These are phyloP conservation scores for Sugiyamaella chiloensis DNA, from an alignment of 805 yeast species.

Conservation along the genomic window DNA sequence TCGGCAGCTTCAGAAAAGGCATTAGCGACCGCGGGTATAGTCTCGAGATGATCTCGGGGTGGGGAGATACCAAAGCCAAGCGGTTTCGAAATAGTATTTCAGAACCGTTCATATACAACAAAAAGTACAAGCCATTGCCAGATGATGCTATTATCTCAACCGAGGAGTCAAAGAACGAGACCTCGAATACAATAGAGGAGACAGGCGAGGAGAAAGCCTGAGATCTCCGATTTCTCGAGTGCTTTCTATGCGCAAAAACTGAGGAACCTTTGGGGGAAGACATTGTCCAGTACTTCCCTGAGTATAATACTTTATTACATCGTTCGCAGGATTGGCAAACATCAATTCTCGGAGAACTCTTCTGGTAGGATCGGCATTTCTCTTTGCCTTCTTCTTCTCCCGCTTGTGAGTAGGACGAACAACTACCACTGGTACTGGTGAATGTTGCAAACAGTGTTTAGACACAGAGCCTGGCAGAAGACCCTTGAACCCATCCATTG, in stretches of 20 bases:
- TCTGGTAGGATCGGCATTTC: slow-evolving; percentile 33
- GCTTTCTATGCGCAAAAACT: slow-evolving; percentile 8
- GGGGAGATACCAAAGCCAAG: slow-evolving; percentile 28
- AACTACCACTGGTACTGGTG: slow-evolving; percentile 46
- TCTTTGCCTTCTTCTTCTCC: slow-evolving; percentile 31
- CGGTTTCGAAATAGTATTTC: slow-evolving; percentile 22
- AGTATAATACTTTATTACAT: slow-evolving; percentile 9
- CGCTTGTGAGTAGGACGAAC: slow-evolving; percentile 41
- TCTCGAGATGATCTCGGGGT: slow-evolving; percentile 23
- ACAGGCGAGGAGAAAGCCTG: not conserved
- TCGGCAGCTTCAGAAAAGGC: slow-evolving; percentile 29
- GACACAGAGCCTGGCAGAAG: slow-evolving; percentile 46
- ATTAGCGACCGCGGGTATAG: slow-evolving; percentile 17
- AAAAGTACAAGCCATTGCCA: slow-evolving; percentile 13
- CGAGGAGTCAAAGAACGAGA: not conserved
- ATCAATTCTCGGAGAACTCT: slow-evolving; percentile 18
- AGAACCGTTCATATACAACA: slow-evolving; percentile 26
- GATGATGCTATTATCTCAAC: not conserved
- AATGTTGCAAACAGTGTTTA: slow-evolving; percentile 46
- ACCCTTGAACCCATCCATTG: slow-evolving; percentile 40
- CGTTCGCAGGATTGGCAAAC: not conserved
- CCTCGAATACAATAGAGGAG: not conserved
- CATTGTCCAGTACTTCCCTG: slow-evolving; percentile 20
- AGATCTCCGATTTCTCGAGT: not conserved
- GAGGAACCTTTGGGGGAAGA: slow-evolving; percentile 17